phyloP scores from a whole-genome alignment of 2,329 filamentous ascomycete genomes.

The Trichoderma sp. region DNA sequence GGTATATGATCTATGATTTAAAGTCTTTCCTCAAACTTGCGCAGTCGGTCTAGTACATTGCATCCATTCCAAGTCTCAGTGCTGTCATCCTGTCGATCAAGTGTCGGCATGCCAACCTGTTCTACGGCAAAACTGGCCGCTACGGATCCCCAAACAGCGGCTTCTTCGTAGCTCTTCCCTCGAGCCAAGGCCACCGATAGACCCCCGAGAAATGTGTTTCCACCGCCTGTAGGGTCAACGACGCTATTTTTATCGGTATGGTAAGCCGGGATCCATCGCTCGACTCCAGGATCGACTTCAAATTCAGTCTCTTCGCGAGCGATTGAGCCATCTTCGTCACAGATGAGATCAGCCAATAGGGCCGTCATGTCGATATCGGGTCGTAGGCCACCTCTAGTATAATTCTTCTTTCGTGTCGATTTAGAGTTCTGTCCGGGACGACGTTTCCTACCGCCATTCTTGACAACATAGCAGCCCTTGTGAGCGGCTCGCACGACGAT shows the following conservation, averaged over 20 bases:
- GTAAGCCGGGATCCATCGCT: slow-evolving; percentile 78
- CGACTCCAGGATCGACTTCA: slow-evolving; percentile 64
- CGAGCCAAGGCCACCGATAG: slow-evolving; percentile 60
- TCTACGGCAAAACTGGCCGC: slow-evolving; percentile 93
- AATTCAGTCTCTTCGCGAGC: slow-evolving; percentile 55
- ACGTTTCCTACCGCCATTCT: slow-evolving; percentile 56
- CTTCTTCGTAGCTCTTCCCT: slow-evolving; percentile 64
- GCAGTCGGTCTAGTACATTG: slow-evolving; percentile 53
- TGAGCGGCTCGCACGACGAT: slow-evolving; percentile 72
- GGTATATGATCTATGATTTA: slow-evolving; percentile 28
- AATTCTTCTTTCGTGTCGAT: slow-evolving; percentile 44
- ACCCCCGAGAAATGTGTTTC: slow-evolving; percentile 81
- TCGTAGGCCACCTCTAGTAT: slow-evolving; percentile 54
- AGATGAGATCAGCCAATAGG: slow-evolving; percentile 60
- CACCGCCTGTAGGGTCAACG: slow-evolving; percentile 91
- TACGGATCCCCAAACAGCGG: slow-evolving; percentile 75
- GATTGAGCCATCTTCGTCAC: slow-evolving; percentile 54
- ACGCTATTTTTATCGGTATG: slow-evolving; percentile 60
- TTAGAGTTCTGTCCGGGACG: slow-evolving; percentile 33
- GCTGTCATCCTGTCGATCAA: slow-evolving; percentile 49
- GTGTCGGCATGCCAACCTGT: slow-evolving; percentile 78
- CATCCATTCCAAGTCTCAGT: slow-evolving; percentile 64
- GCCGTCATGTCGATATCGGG: slow-evolving; percentile 65
- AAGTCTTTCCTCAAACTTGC: slow-evolving; percentile 51
- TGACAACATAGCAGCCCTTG: slow-evolving; percentile 68